phyloP scores from a whole-genome alignment of 2,329 filamentous ascomycete genomes.

The Blastomyces gilchristii region DNA sequence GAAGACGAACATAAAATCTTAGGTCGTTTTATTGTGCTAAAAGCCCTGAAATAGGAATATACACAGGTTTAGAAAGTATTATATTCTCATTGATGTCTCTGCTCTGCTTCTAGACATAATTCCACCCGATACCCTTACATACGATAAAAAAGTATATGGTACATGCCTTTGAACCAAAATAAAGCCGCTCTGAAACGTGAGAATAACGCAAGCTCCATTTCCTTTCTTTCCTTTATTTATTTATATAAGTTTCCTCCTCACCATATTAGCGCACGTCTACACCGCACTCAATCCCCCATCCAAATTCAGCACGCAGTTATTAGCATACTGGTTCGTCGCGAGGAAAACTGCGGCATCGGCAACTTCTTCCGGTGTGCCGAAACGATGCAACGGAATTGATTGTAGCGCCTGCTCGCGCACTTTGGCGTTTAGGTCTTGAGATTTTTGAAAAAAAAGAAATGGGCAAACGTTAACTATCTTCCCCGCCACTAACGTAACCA shows the following conservation, averaged over 20 bases:
- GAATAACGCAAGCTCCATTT: not conserved
- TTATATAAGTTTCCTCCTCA: slow-evolving; percentile 23
- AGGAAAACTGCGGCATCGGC: slow-evolving; percentile 76
- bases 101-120: not conserved
- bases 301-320: slow-evolving; percentile 76
- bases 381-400: slow-evolving; percentile 54
- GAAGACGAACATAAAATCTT: not conserved
- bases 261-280: not conserved
- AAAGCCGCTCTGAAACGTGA: not conserved
- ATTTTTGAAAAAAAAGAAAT: not conserved
- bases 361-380: slow-evolving; percentile 60
- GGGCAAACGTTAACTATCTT: not conserved
- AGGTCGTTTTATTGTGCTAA: not conserved
- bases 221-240: not conserved
- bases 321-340: slow-evolving; percentile 67
- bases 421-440: slow-evolving; percentile 33
- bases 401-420: slow-evolving; percentile 26
- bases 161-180: not conserved
- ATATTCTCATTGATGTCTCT: not conserved
- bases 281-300: slow-evolving; percentile 71
- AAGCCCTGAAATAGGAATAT: not conserved
- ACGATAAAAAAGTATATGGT: not conserved
- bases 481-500: too few species aligned
- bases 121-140: too few species aligned
- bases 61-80: not conserved